phyloP scores from a whole-genome alignment of 2,329 filamentous ascomycete genomes.

The Mycosphaerella sp. region DNA sequence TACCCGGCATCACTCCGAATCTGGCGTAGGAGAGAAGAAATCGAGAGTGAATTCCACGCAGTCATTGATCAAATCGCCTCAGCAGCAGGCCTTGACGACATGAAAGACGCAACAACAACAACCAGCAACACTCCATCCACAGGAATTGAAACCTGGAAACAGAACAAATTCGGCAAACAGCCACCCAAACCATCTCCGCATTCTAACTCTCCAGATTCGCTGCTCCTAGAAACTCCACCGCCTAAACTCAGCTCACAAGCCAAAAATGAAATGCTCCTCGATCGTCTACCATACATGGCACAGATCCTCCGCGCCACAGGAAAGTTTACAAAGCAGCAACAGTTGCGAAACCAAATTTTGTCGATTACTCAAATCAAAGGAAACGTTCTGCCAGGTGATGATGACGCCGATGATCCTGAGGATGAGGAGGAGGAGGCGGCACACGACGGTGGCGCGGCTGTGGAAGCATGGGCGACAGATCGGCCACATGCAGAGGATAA shows the following conservation, averaged over 20 bases:
- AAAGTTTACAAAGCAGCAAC: conserved; percentile 15
- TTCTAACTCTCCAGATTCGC: not conserved
- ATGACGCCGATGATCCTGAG: conserved; percentile 28
- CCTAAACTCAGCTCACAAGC: conserved; percentile 39
- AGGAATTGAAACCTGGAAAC: conserved; percentile 23
- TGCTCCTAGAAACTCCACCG: not conserved
- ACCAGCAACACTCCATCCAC: not conserved
- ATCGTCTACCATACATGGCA: conserved; percentile 79
- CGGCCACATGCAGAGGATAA: conserved; percentile 28
- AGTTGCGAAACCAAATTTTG: conserved; percentile 58
- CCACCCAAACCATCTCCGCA: not conserved
- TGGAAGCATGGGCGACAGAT: conserved; percentile 42
- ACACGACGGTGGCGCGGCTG: conserved; percentile 14
- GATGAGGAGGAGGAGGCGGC: conserved; percentile 14
- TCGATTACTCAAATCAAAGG: conserved; percentile 54
- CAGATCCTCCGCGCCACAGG: conserved; percentile 47
- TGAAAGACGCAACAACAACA: conserved; percentile 29
- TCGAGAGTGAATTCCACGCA: conserved; percentile 64
- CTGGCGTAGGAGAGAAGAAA: conserved; percentile 77
- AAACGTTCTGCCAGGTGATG: conserved; percentile 14
- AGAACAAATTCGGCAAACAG: conserved; percentile 1
- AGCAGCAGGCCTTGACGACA: conserved; percentile 39
- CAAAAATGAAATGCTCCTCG: conserved; percentile 68
- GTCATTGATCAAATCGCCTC: conserved; percentile 42
- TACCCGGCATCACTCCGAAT: conserved; percentile 79